Evolutionary conservation across 495 filamentous ascomycete species (phyloP), one percentile per base, ranked within the genome.

Genomic region (Platismatia glauca): DNA sequence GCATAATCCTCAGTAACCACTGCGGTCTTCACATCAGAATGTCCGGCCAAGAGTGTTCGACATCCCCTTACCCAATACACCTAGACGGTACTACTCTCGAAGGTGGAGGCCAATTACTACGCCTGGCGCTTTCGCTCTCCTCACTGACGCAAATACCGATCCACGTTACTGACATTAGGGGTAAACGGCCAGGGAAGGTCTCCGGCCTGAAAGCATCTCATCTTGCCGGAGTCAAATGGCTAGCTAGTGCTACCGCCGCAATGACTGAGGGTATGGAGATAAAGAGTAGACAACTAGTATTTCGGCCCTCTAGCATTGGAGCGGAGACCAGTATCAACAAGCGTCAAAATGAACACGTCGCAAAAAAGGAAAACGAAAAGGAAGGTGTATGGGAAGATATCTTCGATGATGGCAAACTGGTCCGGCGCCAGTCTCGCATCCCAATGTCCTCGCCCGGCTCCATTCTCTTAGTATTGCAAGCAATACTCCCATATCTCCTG

Each of bases 91-190:
- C 80, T 52, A 88, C 82, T 1, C 88, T 92, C 16, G 91, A 95
- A 76, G 90, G 91, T 43, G 91, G 90, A 37, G 91, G 90, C 12
- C 90, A 96, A 71, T 76, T 96, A 1, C 80, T 94, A 35, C 82
- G 91, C 53, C 79, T 89, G 50, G 88, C 89, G 2, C 72, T 89
- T 37, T 82, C 81, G 13, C 73, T 95, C 1, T 84, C 89, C 0
- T 83, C 88, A 0, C 76, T 95, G 8, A 86, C 85, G 11, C 73
- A 78, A 7, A 78, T 75, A 11, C 82, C 89, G 8, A 76, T 95
- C 55, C 77, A 78, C 48, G 84, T 96, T 53, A 74, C 80, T 35
- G 69, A 89, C 66, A 84, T 94, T 22, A 81, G 91, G 22, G 89
- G 84, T 24, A 91, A 88, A 55, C 77, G 91, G 39, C 44, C 62